These are phyloP conservation scores for Cladophialophora exuberans DNA, from an alignment of 2,329 filamentous ascomycete species.

Conservation along the genomic window DNA sequence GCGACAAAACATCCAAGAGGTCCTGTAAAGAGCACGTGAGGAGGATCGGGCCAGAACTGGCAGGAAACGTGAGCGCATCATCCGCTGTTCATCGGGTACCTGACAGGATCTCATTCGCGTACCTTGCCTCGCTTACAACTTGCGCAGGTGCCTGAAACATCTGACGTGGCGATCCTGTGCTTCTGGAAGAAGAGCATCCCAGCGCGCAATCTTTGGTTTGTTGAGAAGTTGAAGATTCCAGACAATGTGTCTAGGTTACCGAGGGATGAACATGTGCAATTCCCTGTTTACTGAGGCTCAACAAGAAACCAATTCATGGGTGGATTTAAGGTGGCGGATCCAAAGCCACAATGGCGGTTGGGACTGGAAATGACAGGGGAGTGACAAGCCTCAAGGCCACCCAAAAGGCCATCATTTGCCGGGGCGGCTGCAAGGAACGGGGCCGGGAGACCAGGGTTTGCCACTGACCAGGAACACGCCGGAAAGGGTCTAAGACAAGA, in stretches of 20 bases:
- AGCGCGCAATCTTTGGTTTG: background rate
- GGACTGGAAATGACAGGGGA: background rate
- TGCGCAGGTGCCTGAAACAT: slow-evolving; percentile 5
- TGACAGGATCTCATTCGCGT: slow-evolving; percentile 9
- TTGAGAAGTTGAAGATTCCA: slow-evolving; percentile 3
- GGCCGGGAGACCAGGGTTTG: too few relatives aligned
- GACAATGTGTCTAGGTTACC: background rate
- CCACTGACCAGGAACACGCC: slow-evolving; percentile 1
- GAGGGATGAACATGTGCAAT: background rate
- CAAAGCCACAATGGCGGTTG: slow-evolving; percentile 6
- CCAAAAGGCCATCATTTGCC: too few relatives aligned
- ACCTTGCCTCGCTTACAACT: background rate
- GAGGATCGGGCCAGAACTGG: background rate
- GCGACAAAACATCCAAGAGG: slow-evolving; percentile 59
- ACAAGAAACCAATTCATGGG: too few relatives aligned
- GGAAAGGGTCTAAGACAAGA: background rate
- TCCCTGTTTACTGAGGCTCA: background rate
- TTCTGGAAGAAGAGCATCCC: background rate
- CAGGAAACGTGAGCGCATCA: background rate
- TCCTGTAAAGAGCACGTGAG: slow-evolving; percentile 36
- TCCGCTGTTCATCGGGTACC: slow-evolving; percentile 15
- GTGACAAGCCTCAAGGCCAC: too few relatives aligned
- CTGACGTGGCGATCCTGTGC: background rate
- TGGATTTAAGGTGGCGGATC: slow-evolving; percentile 4
- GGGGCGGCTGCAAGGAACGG: slow-evolving; percentile 10